Evolutionary conservation across 495 filamentous ascomycete genomes (phyloP), one percentile per base, ranked within the genome.

Genomic region (Lasiosphaeris hirsuta): DNA sequence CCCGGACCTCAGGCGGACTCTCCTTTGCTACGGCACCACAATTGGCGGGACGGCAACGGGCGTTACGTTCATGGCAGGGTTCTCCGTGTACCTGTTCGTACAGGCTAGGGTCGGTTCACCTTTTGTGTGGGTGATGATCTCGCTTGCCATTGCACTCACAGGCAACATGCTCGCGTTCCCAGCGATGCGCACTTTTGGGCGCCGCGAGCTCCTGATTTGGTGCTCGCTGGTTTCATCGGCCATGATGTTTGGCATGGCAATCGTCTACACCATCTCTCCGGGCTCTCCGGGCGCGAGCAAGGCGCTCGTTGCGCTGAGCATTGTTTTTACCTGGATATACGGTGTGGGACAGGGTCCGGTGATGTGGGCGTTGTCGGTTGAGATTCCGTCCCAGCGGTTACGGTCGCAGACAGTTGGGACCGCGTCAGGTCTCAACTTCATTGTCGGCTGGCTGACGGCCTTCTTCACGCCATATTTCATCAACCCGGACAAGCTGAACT

Each of bases 391-490:
- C 48, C 76, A 75, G 41, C 68, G 78, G n/a, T 58, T 81, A 40
- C 62, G 80, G 15, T 76, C 77, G 8, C 78, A 75, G 69, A 81
- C 76, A 0, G 73, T 82, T 4, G 80, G 78, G 1, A 75, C 72
- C 18, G 80, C 71, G 10, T 76, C 75, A 4, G 74, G 75, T 13
- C 45, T 82, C 23, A 75, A 75, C 8, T 80, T 75, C 38, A 54
- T 80, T 36, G 64, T 77, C 36, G 71, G 66, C 3, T 80, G 77
- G 77, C 51, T 77, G 7, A 67, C 64, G 3, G 63, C 68, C 1
- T 80, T 78, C 64, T 76, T 65, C 52, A 68, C 74, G 1, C 74
- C 77, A 4, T 80, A 79, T 54, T 80, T 80, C 48, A 78, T 80
- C 59, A 79, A 80, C 52, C 75, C 76, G 0, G 67, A 72, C 10